These are phyloP conservation scores for Blastocladiella emersonii DNA, from an alignment of 371 early-diverging fungal species.

Conservation along the genomic window DNA sequence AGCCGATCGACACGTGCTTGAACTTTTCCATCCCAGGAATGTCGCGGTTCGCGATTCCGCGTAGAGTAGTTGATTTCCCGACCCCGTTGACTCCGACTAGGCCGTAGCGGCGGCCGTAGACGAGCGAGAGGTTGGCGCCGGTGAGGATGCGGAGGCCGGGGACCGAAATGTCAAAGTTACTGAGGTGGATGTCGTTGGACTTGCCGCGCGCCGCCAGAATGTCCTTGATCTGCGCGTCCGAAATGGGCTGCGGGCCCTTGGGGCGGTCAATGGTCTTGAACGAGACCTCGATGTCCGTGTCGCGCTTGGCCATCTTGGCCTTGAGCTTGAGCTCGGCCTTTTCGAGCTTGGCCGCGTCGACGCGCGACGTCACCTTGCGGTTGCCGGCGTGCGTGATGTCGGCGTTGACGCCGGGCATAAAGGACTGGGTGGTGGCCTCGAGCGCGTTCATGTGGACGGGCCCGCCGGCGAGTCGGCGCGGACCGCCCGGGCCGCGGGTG, in stretches of 20 bases:
- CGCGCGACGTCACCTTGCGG: slow-evolving; percentile 61
- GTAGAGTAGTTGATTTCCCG: slow-evolving; percentile 93
- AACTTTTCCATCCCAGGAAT: slow-evolving; percentile 31
- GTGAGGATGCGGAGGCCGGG: slow-evolving; percentile 86
- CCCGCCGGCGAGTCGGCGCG: slow-evolving; percentile 32
- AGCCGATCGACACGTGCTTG: slow-evolving; percentile 47
- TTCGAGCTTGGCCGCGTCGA: slow-evolving; percentile 75
- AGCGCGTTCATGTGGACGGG: slow-evolving; percentile 41
- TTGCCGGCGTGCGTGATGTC: slow-evolving; percentile 52
- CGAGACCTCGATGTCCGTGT: slow-evolving; percentile 57
- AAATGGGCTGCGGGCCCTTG: slow-evolving; percentile 26
- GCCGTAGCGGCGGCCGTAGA: slow-evolving; percentile 88
- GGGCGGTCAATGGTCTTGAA: slow-evolving; percentile 51
- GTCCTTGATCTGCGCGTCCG: slow-evolving; percentile 45
- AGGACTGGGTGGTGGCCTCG: slow-evolving; percentile 39
- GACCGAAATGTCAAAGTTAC: slow-evolving; percentile 91
- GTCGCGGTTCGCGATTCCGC: slow-evolving; percentile 82
- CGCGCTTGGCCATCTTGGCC: slow-evolving; percentile 75
- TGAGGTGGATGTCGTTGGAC: slow-evolving; percentile 86
- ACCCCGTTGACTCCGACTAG: slow-evolving; percentile 98
- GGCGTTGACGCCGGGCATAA: slow-evolving; percentile 21
- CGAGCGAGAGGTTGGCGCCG: slow-evolving; percentile 65
- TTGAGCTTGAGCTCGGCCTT: slow-evolving; percentile 88
- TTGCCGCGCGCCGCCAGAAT: slow-evolving; percentile 60
- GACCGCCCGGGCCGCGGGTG: too few species aligned